Percentiles rank a stretch among this genome's conserved stretches.
Conservation (phyloP, 202 grass and related monocot species). For the Carex sylvatica region DNA sequence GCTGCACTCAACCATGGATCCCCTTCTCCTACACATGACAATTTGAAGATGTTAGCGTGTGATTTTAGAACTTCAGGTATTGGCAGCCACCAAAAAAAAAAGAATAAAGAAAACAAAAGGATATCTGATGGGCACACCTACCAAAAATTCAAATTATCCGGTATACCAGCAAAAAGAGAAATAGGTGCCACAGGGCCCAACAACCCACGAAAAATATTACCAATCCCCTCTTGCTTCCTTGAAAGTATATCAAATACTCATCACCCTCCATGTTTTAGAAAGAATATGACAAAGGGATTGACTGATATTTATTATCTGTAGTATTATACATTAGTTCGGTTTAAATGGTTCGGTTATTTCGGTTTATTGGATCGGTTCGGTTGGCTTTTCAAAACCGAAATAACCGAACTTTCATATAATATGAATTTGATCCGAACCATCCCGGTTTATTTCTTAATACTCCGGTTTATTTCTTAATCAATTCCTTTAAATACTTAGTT, state of each 20-base stretch:
- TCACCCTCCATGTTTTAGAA: not conserved
- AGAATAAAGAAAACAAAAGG: not conserved
- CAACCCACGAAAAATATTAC: not conserved
- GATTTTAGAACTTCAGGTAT: conserved; percentile 10
- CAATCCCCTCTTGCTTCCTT: not conserved
- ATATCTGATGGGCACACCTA: not conserved
- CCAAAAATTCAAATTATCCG: not conserved
- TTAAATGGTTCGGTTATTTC: too few relatives aligned
- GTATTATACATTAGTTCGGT: conserved; percentile 12
- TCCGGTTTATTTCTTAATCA: too few relatives aligned
- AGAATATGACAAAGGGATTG: not conserved
- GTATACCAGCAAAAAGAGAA: conserved; percentile 16
- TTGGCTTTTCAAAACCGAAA: too few relatives aligned
- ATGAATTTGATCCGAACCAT: too few relatives aligned
- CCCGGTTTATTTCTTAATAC: too few relatives aligned
- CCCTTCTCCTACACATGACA: conserved; percentile 55
- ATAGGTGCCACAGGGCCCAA: not conserved
- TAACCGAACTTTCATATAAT: too few relatives aligned
- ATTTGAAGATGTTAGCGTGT: conserved; percentile 1
- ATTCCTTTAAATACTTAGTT: too few relatives aligned
- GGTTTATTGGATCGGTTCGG: too few relatives aligned
- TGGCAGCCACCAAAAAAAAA: not conserved
- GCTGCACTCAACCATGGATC: conserved; percentile 70
- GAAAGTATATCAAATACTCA: not conserved
- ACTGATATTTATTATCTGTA: conserved; percentile 2